These are phyloP conservation scores for Phaffia rhodozyma DNA, from an alignment of 1,284 basidiomycete species.

Conservation along the genomic window DNA sequence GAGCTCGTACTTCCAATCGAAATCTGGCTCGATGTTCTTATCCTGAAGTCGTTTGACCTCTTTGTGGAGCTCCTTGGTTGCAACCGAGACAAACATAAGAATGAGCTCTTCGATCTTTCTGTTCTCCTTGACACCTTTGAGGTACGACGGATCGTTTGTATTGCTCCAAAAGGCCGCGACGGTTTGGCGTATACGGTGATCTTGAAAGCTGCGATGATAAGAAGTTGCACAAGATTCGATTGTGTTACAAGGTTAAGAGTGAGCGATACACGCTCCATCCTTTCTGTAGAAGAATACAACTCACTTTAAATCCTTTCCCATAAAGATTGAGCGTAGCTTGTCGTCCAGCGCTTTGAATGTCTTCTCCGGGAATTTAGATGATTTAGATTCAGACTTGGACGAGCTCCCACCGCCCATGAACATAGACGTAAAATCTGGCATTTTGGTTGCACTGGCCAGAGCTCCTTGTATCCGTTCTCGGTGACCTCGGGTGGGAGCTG, in stretches of 20 bases:
- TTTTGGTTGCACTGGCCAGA: conserved; percentile 30
- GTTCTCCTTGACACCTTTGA: conserved; percentile 84
- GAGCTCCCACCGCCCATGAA: conserved; percentile 69
- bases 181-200: conserved; percentile 71
- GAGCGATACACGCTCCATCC: too few relatives aligned
- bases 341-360: conserved; percentile 74
- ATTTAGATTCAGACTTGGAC: conserved; percentile 54
- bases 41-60: conserved; percentile 35
- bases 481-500: conserved; percentile 41
- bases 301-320: conserved; percentile 75
- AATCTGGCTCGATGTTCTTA: conserved; percentile 53
- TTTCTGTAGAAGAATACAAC: conserved; percentile 30
- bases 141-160: conserved; percentile 69
- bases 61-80: conserved; percentile 72
- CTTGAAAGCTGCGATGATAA: conserved; percentile 53
- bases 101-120: conserved; percentile 96
- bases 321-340: conserved; percentile 75
- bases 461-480: conserved; percentile 50
- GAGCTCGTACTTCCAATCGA: conserved; percentile 84
- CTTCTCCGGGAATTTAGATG: conserved; percentile 84
- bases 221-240: conserved; percentile 1
- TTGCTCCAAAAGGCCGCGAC: conserved; percentile 84
- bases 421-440: conserved; percentile 46
- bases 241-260: not conserved
- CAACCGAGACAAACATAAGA: conserved; percentile 83